Base-by-base conservation (phyloP, 129 eudicot genomes). In the Flaveria sonorensis region DNA sequence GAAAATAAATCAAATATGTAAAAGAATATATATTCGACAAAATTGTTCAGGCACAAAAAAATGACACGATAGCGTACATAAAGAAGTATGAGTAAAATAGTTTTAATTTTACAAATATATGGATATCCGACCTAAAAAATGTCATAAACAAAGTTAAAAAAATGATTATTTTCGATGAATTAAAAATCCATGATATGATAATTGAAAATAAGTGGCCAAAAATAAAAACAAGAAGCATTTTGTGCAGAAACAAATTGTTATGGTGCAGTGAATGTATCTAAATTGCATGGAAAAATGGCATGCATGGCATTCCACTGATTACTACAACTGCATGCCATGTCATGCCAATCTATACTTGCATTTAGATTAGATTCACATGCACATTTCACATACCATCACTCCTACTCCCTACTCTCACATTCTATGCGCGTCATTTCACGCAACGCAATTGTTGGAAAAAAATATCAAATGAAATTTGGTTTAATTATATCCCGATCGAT, bases 301-400 rank as follows among this genome's bases (percentile, higher is more conserved):
- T 86, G 87, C 89, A 86, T 86, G 89, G 81, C 73, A 66, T 64
- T 82, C 74, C 63, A 75, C 75, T 84, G 90, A 87, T 79, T 59
- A 84, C 71, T 81, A 84, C 88, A 63, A 72, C 70, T 87, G 86
- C 90, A 87, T 87, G 88, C 82, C 82, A 84, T 81, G 82, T 75
- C 84, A 81, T 84, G 88, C 86, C 90, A 87, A 87, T 87, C 65
- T 78, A 61, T 61, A 61, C 68, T 61, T 28, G 68, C 68, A 61
- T 61, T 24, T 81, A 73, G 51, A 82, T 76, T 81, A 66, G 51
- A 82, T 76, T 76, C 81, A 76, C 73, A 76, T 69, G 76, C 76
- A 61, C 68, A 61, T 59, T 3, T 23, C 9, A 60, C 40, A 60
- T 24, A 23, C 16, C 7, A 63, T 36, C 40, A 36, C 40, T 36